These are phyloP conservation scores for Lolium multiflorum DNA, from an alignment of 176 grass and related monocot genomes.

Conservation along the genomic window DNA sequence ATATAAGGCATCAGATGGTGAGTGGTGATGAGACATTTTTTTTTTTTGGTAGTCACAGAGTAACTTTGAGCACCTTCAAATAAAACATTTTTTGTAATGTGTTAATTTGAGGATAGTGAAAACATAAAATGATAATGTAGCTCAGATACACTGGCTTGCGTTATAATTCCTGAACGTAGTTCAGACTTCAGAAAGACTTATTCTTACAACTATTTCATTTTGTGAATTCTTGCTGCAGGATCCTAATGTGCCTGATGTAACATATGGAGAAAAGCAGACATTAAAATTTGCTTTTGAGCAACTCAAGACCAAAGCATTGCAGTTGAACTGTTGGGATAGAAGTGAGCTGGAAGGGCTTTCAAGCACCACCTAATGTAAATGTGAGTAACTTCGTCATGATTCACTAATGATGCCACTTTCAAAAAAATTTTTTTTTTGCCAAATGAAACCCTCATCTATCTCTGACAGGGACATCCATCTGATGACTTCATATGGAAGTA, in stretches of 20 bases:
- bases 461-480: conserved; percentile 2
- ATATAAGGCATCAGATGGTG: conserved; percentile 61
- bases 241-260: conserved; percentile 43
- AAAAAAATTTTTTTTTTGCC: background rate
- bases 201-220: conserved; percentile 22
- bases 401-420: background rate
- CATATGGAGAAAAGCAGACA: conserved; percentile 51
- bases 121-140: conserved; percentile 28
- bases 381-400: conserved; percentile 14
- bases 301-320: conserved; percentile 57
- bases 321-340: conserved; percentile 51
- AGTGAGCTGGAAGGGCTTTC: conserved; percentile 47
- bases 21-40: conserved; percentile 36
- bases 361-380: conserved; percentile 31
- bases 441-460: background rate
- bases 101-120: conserved; percentile 12
- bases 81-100: conserved; percentile 2
- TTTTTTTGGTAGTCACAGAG: conserved; percentile 47
- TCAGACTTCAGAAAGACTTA: background rate
- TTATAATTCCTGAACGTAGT: conserved; percentile 31
- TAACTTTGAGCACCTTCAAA: conserved; percentile 19
- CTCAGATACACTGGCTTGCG: background rate
- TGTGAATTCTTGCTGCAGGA: conserved; percentile 38
- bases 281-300: conserved; percentile 57
- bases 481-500: background rate